Percentiles rank a stretch among this genome's conserved stretches.
Evolutionary conservation across 2,329 filamentous ascomycete genomes (phyloP).

Genomic region (Monosporascus sp.): DNA sequence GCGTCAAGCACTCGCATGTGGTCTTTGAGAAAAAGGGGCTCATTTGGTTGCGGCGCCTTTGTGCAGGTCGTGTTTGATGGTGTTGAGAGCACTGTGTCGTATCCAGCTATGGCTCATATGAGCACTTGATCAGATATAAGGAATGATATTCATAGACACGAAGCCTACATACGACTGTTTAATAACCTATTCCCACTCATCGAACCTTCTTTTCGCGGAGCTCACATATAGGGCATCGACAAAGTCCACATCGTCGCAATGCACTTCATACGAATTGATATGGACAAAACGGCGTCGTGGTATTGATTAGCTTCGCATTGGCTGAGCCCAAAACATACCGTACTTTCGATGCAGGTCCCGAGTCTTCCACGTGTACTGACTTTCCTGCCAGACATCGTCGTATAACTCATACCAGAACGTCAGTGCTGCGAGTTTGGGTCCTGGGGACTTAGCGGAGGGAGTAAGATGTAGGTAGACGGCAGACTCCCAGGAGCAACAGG

Average conservation of each 20-base stretch:
- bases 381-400: slow-evolving; percentile 13
- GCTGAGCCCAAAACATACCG: slow-evolving; percentile 12
- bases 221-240: slow-evolving; percentile 21
- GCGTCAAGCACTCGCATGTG: slow-evolving; percentile 30
- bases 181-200: slow-evolving; percentile 11
- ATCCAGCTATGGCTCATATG: slow-evolving; percentile 3
- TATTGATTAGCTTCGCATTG: not conserved
- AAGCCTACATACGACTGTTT: slow-evolving; percentile 1
- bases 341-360: slow-evolving; percentile 29
- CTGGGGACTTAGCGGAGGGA: slow-evolving; percentile 19
- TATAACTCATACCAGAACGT: slow-evolving; percentile 20
- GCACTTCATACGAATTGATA: slow-evolving; percentile 26
- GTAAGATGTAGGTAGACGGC: slow-evolving; percentile 18
- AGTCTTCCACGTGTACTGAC: slow-evolving; percentile 24
- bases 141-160: not conserved
- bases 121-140: not conserved
- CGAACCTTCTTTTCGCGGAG: slow-evolving; percentile 7
- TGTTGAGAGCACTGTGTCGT: slow-evolving; percentile 20
- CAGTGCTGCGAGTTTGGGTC: slow-evolving; percentile 17
- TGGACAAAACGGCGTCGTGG: slow-evolving; percentile 26
- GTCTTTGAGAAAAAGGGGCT: slow-evolving; percentile 38
- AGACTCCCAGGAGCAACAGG: slow-evolving; percentile 2
- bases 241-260: slow-evolving; percentile 24
- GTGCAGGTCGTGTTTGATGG: slow-evolving; percentile 34
- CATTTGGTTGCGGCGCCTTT: slow-evolving; percentile 34